Base-by-base conservation (phyloP, 192 early-diverging fungal genomes). In the Coemansia biformis region DNA sequence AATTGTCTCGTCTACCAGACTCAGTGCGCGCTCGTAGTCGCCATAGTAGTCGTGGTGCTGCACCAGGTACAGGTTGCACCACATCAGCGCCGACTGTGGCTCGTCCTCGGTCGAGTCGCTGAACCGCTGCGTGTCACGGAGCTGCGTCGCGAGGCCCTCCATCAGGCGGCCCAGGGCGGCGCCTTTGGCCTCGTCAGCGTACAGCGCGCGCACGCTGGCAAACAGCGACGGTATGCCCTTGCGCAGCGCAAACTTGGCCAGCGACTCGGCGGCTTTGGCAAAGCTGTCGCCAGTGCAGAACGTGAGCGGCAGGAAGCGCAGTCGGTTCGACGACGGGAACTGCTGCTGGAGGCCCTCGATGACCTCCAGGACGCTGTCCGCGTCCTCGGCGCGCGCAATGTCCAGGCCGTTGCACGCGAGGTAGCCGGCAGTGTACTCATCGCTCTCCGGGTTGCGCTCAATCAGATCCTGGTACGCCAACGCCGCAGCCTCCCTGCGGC, bases 191-290 rank as follows among this genome's bases (percentile, higher is more conserved):
- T 81, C 33, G 55, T 82, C 55, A 12, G 41, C 44, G 48, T 90
- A 91, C 12, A 90, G 75, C 14, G 75, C 76, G 68, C 88, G 89
- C 50, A 93, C 57, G 56, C 80, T 85, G 36, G 82, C 80, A 55
- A 98, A 96, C 32, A 95, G 64, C 2, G 96, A 98, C 6, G 93
- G 93, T 14, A 98, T 90, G 30, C 93, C 92, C 70, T 94, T 93
- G 52, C 86, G 80, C 54, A 98, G 81, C 33, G 82, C 81, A 21
- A 63, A 74, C 36, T 83, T 80, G 17, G 90, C 66, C 46, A 88
- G 84, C 18, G 58, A 63, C 39, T 89, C 87, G 13, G 82, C 78
- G 39, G 81, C 63, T 15, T 48, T 60, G 21, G 57, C 70, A 67
- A 90, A 90, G 21, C 59, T 64, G 13, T 81, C 82, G 53, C 83